A percentile compares a stretch with the other conserved stretches of the same genome.
Evolutionary conservation across 108 stramenopile genomes (phyloP).

Genomic region (Skeletonema marinoi): DNA sequence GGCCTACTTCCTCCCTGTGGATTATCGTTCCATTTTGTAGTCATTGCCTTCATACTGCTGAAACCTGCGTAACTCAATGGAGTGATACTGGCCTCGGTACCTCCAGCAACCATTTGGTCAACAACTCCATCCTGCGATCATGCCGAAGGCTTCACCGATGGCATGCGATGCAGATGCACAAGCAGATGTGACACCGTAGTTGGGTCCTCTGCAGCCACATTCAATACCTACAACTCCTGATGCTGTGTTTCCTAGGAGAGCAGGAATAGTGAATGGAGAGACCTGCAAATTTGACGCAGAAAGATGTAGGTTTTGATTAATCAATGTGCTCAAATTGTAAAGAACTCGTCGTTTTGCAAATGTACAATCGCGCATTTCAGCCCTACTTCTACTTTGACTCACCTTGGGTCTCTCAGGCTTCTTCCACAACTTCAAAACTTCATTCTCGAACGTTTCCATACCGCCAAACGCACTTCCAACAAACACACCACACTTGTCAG

Average conservation of each 20-base stretch:
- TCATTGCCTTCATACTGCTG: slow-evolving; percentile 95
- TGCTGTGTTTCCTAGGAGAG: slow-evolving; percentile 92
- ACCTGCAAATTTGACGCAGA: slow-evolving; percentile 51
- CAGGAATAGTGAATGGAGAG: slow-evolving; percentile 95
- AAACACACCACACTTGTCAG: slow-evolving; percentile 89
- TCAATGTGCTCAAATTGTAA: neutral
- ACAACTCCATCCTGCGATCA: slow-evolving; percentile 86
- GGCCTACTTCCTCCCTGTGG: slow-evolving; percentile 89
- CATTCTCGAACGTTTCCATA: slow-evolving; percentile 91
- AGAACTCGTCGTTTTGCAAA: neutral
- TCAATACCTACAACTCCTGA: slow-evolving; percentile 95
- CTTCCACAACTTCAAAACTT: slow-evolving; percentile 85
- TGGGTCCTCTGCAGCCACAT: slow-evolving; percentile 89
- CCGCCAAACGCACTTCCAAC: slow-evolving; percentile 97
- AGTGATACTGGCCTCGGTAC: slow-evolving; percentile 93
- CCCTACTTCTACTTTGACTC: neutral
- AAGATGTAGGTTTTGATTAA: neutral
- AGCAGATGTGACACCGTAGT: slow-evolving; percentile 93
- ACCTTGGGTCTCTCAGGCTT: slow-evolving; percentile 90
- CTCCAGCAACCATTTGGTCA: slow-evolving; percentile 94
- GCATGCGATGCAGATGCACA: slow-evolving; percentile 93
- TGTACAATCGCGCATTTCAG: neutral
- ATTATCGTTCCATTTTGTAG: slow-evolving; percentile 85
- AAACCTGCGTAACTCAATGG: slow-evolving; percentile 93
- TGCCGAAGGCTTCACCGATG: slow-evolving; percentile 91